Conservation (phyloP, 1,284 basidiomycete species). For the Boletus semigastroideus region DNA sequence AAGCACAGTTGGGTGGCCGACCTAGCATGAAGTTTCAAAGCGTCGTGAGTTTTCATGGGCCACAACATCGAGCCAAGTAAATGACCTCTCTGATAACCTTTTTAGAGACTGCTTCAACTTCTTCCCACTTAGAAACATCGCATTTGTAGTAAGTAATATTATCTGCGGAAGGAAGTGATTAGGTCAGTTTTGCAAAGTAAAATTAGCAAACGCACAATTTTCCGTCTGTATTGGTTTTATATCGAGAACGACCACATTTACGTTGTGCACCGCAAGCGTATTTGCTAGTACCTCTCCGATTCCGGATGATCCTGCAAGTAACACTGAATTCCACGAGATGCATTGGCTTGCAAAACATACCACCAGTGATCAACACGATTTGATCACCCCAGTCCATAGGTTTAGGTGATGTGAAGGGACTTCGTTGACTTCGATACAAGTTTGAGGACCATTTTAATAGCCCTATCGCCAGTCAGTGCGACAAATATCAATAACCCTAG, state of each 20-base stretch:
- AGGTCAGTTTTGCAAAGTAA: not conserved
- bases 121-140: slow-evolving; percentile 85
- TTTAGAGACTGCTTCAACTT: slow-evolving; percentile 72
- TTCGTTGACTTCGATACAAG: slow-evolving; percentile 72
- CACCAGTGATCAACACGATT: slow-evolving; percentile 87
- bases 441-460: slow-evolving; percentile 65
- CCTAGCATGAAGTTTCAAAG: slow-evolving; percentile 40
- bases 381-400: slow-evolving; percentile 81
- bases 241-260: slow-evolving; percentile 85
- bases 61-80: not conserved
- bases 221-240: slow-evolving; percentile 73
- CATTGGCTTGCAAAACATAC: slow-evolving; percentile 40
- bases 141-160: slow-evolving; percentile 84
- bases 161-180: slow-evolving; percentile 42
- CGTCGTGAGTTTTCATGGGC: not conserved
- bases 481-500: not conserved
- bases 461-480: slow-evolving; percentile 45
- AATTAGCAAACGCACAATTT: slow-evolving; percentile 52
- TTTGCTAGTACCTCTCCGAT: slow-evolving; percentile 85
- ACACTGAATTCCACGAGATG: not conserved
- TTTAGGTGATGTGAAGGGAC: slow-evolving; percentile 55
- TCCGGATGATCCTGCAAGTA: slow-evolving; percentile 73
- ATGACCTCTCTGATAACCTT: slow-evolving; percentile 72
- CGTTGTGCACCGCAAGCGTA: slow-evolving; percentile 77
- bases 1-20: slow-evolving; percentile 86